Evolutionary conservation across 2,329 filamentous ascomycete species (phyloP), one percentile per base, ranked within the genome.

Genomic region (Massarina eburnea): DNA sequence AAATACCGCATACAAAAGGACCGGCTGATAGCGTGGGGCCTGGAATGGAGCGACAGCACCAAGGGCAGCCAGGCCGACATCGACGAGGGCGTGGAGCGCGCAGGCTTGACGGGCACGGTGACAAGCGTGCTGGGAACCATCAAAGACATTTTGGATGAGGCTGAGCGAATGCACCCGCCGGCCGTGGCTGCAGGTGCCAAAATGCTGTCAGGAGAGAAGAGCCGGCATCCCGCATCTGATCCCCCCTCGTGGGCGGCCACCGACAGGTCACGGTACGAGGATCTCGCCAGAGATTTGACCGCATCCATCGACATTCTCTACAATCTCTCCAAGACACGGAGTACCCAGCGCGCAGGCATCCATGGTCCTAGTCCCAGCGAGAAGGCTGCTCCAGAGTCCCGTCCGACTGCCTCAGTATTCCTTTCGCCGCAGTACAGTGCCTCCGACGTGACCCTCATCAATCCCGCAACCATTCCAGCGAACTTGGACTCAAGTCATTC

Each of bases 1-100:
- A 89, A 89, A 66, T 80, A 90, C 54, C 81, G 86, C 52, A 90
- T 91, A 55, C 88, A 91, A 60, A 89, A 89, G 66, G 86, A 91
- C 71, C 80, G 88, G 14, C 76, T 91, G 37, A 83, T 89, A 47
- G 86, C 83, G 49, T 92, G 88, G 88, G 88, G 88, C 0, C 74
- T 90, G 41, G 86, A 90, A 67, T 92, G 88, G 88, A 88, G 84
- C 45, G 87, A 91, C 65, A 83, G 85, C 48, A 78, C 66, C 29
- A 65, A 76, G 14, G 66, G 60, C 27, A 80, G 76, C 54, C 78
- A 84, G 48, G 80, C 82, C 59, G 83, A 88, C 67, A 91, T 91
- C 51, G 88, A 86, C 58, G 84, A 86, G 64, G 85, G 85, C 41
- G 71, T 85, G 15, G 81, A 80, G 41, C 76, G 80, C 49, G 82